Base-by-base conservation (phyloP, 2,329 filamentous ascomycete species). In the Aspergillus sp. region DNA sequence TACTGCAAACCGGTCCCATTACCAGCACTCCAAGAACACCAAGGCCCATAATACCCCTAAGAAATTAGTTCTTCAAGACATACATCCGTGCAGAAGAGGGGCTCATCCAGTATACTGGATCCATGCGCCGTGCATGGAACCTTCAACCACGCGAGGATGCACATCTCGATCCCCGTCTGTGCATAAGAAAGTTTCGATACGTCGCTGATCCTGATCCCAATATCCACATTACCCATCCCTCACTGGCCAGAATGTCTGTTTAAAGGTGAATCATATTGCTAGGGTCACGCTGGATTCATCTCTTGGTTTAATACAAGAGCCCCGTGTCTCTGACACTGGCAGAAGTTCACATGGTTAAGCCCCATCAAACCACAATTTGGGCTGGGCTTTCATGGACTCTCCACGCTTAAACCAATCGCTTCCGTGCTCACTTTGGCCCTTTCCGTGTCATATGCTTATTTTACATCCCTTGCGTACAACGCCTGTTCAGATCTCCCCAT, bases 381-480 rank as follows among this genome's bases (percentile, higher is more conserved):
- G 15, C 15, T n/a, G 6, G 35, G 35, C 35, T n/a, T 12, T 21
- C 41, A 45, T 45, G 52, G 44, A 49, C 41, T 49, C n/a, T 15
- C 35, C 21, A 23, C 6, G 33, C n/a, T 59, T 47, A 33, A 61
- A 43, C 46, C 55, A 52, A 44, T 39, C 19, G 46, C 53, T 49
- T 11, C 44, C 37, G 44, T 46, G 50, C 44, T 56, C n/a, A 39
- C 21, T 55, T 55, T 62, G 49, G 54, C 57, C 60, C 53, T 48
- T 39, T 9, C 41, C 37, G 49, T 40, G 56, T 58, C 43, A 55
- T 53, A 59, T 59, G 59, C 51, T 62, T 57, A 60, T 64, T 64
- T n/a, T 39, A 33, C 53, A 60, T 61, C 63, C 63, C 64, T 66
- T 66, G 64, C 64, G 61, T 64, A 52, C 55, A 56, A 56, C 53